Percentiles rank a stretch among this genome's conserved stretches.
Conservation (phyloP, 2,329 filamentous ascomycete species). For the Diaporthe destruens region DNA sequence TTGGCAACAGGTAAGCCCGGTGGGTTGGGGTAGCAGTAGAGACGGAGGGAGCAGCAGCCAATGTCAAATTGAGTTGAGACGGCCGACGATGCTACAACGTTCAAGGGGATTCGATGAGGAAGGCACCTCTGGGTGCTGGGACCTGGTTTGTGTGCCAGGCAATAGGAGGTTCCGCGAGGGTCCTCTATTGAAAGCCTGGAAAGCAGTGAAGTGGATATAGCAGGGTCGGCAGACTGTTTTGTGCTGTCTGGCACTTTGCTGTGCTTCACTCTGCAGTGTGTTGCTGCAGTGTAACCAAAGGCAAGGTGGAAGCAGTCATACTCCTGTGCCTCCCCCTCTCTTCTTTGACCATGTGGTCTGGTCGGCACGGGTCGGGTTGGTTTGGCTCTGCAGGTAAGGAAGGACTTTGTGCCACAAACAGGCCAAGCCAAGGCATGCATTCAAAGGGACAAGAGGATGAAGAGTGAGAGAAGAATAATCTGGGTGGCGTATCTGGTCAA, state of each 20-base stretch:
- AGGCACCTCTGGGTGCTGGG: not conserved
- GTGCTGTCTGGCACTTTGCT: not conserved
- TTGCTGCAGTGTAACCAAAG: slow-evolving; percentile 10
- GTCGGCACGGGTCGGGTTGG: not conserved
- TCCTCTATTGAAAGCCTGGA: not conserved
- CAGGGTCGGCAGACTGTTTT: not conserved
- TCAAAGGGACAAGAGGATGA: slow-evolving; percentile 1
- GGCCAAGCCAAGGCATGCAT: slow-evolving; percentile 1
- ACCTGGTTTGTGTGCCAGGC: not conserved
- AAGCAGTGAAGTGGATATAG: not conserved
- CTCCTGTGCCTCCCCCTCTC: slow-evolving; percentile 1
- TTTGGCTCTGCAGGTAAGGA: not conserved
- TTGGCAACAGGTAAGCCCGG: not conserved
- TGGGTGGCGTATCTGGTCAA: not conserved
- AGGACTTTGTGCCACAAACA: not conserved
- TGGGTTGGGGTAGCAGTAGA: not conserved
- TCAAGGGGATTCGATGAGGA: slow-evolving; percentile 1
- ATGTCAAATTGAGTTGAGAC: not conserved
- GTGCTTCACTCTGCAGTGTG: slow-evolving; percentile 2
- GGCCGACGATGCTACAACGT: not conserved
- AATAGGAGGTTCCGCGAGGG: not conserved
- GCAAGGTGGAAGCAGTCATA: slow-evolving; percentile 11
- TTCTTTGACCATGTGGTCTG: slow-evolving; percentile 15
- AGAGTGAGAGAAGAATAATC: not conserved
- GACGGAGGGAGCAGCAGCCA: slow-evolving; percentile 1